Evolutionary conservation across 345 rosid genomes (phyloP).

Genomic region (Pugionium dolabratum): DNA sequence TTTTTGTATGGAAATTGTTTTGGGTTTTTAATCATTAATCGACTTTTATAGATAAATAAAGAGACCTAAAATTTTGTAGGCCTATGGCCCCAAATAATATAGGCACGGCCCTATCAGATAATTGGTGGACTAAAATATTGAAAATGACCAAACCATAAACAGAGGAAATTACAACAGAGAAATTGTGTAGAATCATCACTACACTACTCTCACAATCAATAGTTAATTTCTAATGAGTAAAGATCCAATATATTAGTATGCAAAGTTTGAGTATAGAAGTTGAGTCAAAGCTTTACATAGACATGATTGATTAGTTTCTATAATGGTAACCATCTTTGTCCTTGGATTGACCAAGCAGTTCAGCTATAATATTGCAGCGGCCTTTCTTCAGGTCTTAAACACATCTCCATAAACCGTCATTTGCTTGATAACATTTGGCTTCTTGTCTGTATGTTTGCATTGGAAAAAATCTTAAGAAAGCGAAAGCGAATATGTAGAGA

Average conservation of each 20-base stretch:
- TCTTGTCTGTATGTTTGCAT: constrained; percentile 57
- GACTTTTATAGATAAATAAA: too few species aligned
- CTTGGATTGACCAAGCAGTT: constrained; percentile 72
- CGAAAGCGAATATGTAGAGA: constrained; percentile 1
- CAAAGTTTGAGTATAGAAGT: not conserved
- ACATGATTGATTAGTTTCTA: constrained; percentile 20
- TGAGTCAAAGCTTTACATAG: constrained; percentile 22
- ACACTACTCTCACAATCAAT: not conserved
- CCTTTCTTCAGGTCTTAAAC: constrained; percentile 75
- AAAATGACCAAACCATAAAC: too few species aligned
- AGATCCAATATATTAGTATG: not conserved
- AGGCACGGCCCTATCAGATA: too few species aligned
- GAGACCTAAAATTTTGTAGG: too few species aligned
- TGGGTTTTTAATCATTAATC: too few species aligned
- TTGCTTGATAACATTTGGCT: constrained; percentile 76
- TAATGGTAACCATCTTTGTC: constrained; percentile 68
- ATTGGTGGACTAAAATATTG: too few species aligned
- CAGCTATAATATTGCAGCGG: constrained; percentile 80
- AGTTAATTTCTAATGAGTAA: constrained; percentile 11
- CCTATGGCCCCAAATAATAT: too few species aligned
- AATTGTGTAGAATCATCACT: not conserved
- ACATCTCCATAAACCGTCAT: constrained; percentile 97
- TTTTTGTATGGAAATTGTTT: too few species aligned
- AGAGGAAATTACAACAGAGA: not conserved
- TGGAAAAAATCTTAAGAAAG: not conserved